phyloP scores from a whole-genome alignment of 2,329 filamentous ascomycete species.

The Fusarium metavorans region DNA sequence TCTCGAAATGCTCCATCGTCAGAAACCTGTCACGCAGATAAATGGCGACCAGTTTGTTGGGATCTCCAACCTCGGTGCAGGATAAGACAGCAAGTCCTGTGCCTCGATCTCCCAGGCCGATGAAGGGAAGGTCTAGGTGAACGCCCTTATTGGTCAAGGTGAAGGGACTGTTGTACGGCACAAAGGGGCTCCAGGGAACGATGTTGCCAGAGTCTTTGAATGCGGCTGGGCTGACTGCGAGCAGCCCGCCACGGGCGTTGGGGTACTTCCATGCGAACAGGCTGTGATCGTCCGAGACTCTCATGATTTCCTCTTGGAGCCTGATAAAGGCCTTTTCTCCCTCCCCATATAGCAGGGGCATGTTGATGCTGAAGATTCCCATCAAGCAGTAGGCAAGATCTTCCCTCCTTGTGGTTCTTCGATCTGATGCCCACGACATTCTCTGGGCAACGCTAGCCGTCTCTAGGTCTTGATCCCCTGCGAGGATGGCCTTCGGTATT shows the following conservation, averaged over 20 bases:
- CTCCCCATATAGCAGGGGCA: slow-evolving; percentile 47
- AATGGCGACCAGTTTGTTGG: not conserved
- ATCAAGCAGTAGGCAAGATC: slow-evolving; percentile 47
- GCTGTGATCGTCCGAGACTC: slow-evolving; percentile 2
- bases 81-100: slow-evolving; percentile 2
- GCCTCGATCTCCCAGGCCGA: not conserved
- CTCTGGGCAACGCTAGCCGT: slow-evolving; percentile 27
- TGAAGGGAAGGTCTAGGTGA: slow-evolving; percentile 10
- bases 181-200: not conserved
- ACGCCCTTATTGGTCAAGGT: slow-evolving; percentile 11
- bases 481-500: not conserved
- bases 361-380: slow-evolving; percentile 47
- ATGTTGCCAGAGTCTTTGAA: slow-evolving; percentile 14
- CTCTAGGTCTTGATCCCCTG: not conserved
- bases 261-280: slow-evolving; percentile 4
- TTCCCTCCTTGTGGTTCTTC: slow-evolving; percentile 41
- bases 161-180: slow-evolving; percentile 4
- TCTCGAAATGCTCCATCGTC: slow-evolving; percentile 15
- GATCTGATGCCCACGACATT: slow-evolving; percentile 45
- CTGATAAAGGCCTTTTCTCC: slow-evolving; percentile 40
- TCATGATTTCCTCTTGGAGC: slow-evolving; percentile 42
- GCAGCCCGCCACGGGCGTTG: slow-evolving; percentile 9
- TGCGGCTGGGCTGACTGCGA: not conserved
- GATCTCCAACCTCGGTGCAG: not conserved
- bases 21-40: not conserved